Evolutionary conservation across 495 filamentous ascomycete species (phyloP), one percentile per base, ranked within the genome.

Genomic region (Hamigera avellanea): DNA sequence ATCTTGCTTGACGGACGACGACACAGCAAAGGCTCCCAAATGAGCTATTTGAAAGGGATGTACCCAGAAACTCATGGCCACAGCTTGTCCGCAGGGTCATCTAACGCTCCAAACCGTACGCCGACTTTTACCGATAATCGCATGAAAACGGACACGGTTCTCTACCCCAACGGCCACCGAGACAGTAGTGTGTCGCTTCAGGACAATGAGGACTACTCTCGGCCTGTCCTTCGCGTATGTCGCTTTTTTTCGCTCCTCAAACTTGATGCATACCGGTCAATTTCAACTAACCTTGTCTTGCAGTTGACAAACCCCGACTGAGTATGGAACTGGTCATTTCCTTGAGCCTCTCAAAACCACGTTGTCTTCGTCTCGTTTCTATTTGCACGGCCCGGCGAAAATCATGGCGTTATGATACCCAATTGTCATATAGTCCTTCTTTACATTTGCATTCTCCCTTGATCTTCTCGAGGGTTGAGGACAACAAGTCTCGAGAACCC

Each of bases 191-290:
- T 61, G 14, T 73, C 70, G 26, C 64, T 75, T 21, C 64, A 67
- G 33, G 71, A 75, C 35, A 67, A 74, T 32, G 66, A 69, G 45
- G 71, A 75, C 44, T 75, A 75, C 49, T 72, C 70, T 23, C 61
- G 71, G 27, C 71, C 67, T 30, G 71, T 75, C 35, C 54, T 75
- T 43, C 61, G 69, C 8, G 70, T 74, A 46, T 57, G 69, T 62
- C 8, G 15, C 14, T 34, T 13, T 15, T 7, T 13, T 34, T 19
- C 8, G 18, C 19, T 29, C 14, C n/a, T 30, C 19, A n/a, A n/a
- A n/a, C n/a, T n/a, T n/a, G n/a, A n/a, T n/a, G n/a, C n/a, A n/a
- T 38, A 33, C 27, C 34, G 30, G 32, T 18, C 30, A 23, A 23
- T 26, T 35, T n/a, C n/a, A n/a, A 35, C 59, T 63, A 48, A 64